Base-by-base conservation (phyloP, 75 land plant species). In the Larix kaempferi region DNA sequence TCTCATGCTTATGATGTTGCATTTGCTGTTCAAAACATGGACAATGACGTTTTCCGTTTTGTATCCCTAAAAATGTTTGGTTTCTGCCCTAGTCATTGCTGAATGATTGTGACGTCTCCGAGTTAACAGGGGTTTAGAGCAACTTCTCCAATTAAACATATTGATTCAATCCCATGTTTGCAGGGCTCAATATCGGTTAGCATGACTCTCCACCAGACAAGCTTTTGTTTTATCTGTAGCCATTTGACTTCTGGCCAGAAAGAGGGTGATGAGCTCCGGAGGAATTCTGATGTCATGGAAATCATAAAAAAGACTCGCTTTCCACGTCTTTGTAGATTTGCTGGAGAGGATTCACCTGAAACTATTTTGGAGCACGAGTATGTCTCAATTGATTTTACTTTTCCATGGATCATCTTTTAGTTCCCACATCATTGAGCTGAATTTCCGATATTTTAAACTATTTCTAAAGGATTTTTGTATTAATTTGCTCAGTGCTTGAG, bases 101-200 rank as follows among this genome's bases (percentile, higher is more conserved):
- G 59, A 57, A 54, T 22, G 71, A 73, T 11, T 10, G 21, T 54
- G 57, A 14, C 41, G 17, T 7, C 71, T 35, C 37, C 16, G 19
- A 16, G 71, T 23, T 69, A 12, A 12, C 73, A 69, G 41, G 49
- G 22, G 73, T 69, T 21, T 23, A 41, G 41, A 8, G 14, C n/a
- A 11, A 35, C 4, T 69, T 69, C 23, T n/a, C 41, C 73, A 41
- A 69, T 69, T 69, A 37, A 69, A 69, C 39, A 41, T 21, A 69
- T 69, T 37, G 72, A 69, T 41, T 41, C 54, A 69, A 41, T 69
- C 15, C 22, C 8, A 27, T 10, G 56, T 59, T 82, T 81, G 49
- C 88, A 96, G 99, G 99, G 99, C 3, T 94, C 99, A 0, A 91
- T 96, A 61, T 89, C 99, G 13, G 86, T 96, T 39, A 94, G 99